A percentile compares a stretch with the other conserved stretches of the same genome.
Evolutionary conservation across 495 filamentous ascomycete genomes (phyloP).

Genomic region (Penicillium tannophilum): DNA sequence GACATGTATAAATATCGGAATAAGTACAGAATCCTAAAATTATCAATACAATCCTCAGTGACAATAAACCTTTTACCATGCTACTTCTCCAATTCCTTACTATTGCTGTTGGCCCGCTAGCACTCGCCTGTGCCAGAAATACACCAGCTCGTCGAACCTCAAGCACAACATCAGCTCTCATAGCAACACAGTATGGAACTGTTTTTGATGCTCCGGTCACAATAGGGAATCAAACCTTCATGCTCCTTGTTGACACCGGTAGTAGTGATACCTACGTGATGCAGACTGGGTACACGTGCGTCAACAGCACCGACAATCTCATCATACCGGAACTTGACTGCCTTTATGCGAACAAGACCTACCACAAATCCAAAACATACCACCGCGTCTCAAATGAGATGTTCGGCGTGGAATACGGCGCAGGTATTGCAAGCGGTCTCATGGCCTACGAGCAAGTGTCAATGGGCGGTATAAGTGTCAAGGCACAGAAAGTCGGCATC

Average conservation of each 20-base stretch:
- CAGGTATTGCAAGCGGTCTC: constrained; percentile 55
- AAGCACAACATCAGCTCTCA: background rate
- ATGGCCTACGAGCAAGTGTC: constrained; percentile 60
- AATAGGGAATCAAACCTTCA: constrained; percentile 39
- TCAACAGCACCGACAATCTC: constrained; percentile 30
- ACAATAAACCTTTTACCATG: too few relatives aligned
- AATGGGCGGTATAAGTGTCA: constrained; percentile 56
- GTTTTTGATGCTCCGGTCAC: constrained; percentile 27
- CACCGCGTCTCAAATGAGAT: constrained; percentile 44
- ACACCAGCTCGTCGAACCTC: background rate
- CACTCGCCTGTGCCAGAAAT: background rate
- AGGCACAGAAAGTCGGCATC: constrained; percentile 54
- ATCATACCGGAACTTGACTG: constrained; percentile 40
- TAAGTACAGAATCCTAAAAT: too few relatives aligned
- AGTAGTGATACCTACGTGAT: constrained; percentile 64
- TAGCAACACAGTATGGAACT: constrained; percentile 22
- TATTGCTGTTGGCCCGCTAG: background rate
- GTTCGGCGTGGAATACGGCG: constrained; percentile 62
- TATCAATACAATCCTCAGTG: too few relatives aligned
- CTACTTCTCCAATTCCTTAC: background rate
- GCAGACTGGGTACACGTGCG: constrained; percentile 49
- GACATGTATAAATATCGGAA: too few relatives aligned
- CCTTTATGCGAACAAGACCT: constrained; percentile 47
- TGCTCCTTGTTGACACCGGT: constrained; percentile 62
- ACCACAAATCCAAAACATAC: constrained; percentile 44